These are phyloP conservation scores for Xylariaceae sp. DNA, from an alignment of 2,329 filamentous ascomycete genomes.

Conservation along the genomic window DNA sequence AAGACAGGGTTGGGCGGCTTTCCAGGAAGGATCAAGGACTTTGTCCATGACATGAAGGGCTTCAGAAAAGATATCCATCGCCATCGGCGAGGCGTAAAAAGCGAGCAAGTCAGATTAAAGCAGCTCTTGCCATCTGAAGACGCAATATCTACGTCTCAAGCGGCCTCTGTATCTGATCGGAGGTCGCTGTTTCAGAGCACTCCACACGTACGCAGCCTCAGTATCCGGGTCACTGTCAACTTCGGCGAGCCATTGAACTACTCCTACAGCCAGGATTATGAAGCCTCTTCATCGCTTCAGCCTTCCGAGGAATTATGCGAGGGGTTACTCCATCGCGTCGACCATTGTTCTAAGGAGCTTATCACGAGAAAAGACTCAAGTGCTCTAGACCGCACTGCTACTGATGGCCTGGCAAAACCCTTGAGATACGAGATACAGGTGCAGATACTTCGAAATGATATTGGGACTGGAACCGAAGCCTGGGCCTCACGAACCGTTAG, in stretches of 20 bases:
- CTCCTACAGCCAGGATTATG: constrained; percentile 54
- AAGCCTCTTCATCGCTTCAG: constrained; percentile 52
- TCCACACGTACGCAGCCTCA: constrained; percentile 41
- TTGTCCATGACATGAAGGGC: constrained; percentile 39
- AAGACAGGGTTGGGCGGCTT: constrained; percentile 31
- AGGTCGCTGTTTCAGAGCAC: constrained; percentile 28
- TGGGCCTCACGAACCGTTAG: constrained; percentile 54
- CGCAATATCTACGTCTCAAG: constrained; percentile 5
- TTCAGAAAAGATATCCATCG: constrained; percentile 27
- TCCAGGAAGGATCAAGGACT: constrained; percentile 36
- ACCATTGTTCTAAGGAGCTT: constrained; percentile 59
- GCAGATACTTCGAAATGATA: constrained; percentile 51
- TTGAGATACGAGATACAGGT: constrained; percentile 58
- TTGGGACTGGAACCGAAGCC: constrained; percentile 46
- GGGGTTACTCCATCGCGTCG: constrained; percentile 56
- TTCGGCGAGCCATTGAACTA: constrained; percentile 54
- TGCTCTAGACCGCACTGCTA: constrained; percentile 51
- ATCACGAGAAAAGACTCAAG: constrained; percentile 59
- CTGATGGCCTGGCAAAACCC: constrained; percentile 49
- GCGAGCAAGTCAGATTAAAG: constrained; percentile 20
- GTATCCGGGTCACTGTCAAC: constrained; percentile 53
- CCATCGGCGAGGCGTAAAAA: constrained; percentile 31
- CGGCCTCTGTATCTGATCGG: constrained; percentile 13
- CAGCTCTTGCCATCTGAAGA: constrained; percentile 14
- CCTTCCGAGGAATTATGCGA: constrained; percentile 56